Base-by-base conservation (phyloP, 352 stramenopile genomes). In the Pythium plurisporium region DNA sequence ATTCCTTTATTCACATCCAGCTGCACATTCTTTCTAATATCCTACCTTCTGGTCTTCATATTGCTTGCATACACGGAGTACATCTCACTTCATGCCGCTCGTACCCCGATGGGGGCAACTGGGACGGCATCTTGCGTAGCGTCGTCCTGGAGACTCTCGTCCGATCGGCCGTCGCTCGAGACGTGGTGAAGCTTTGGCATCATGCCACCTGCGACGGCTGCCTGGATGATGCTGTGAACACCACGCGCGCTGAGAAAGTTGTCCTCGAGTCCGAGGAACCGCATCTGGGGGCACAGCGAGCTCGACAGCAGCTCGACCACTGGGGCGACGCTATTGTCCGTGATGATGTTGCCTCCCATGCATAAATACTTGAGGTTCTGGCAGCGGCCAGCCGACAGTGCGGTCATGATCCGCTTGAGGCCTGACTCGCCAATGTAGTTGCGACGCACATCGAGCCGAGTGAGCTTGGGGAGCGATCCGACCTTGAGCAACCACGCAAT, bases 291-390 rank as follows among this genome's bases (percentile, higher is more conserved):
- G 26, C 81, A 91, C 29, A 75, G 58, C 0, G 79, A 69, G 55
- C 69, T 85, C 7, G 76, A 76, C 10, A 91, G 58, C 19, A 91
- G 49, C 42, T 81, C 65, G 51, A 88, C 73, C 2, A 91, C 79
- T 1, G 79, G 79, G 3, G 74, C 62, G n/a, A 91, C 81, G 51
- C 78, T 79, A 67, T 86, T 87, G 69, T 91, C 82, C 29, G 82
- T 89, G 65, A 91, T 89, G 55, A 89, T 91, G 62, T 91, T 91
- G 63, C 82, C 82, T 25, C 82, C 82, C 75, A 91, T 86, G 70
- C 82, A 91, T 60, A 91, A 69, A 66, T 86, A 88, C 78, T 88
- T 86, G 55, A 91, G 82, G 44, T 83, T 67, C 26, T 68, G 64
- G 51, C 69, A 84, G 20, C 69, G 68, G 0, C 82, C 79, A 7